Conservation (phyloP, 345 rosid species). For the Murraya paniculata region DNA sequence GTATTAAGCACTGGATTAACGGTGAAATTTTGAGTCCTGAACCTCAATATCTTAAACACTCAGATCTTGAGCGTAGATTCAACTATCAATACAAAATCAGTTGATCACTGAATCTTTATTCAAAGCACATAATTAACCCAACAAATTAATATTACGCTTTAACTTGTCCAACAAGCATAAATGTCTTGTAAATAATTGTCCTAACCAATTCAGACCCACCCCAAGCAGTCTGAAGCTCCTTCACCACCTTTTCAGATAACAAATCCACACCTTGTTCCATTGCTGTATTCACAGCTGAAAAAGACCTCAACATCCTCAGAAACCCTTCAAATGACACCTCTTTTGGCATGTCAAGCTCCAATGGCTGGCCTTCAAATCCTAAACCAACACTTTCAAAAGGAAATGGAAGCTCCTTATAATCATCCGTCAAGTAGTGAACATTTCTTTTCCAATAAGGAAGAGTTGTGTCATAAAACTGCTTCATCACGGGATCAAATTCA, state of each 20-base stretch:
- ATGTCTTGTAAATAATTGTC: constrained; percentile 43
- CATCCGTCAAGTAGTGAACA: constrained; percentile 27
- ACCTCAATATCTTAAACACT: too few species aligned
- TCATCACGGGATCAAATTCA: constrained; percentile 41
- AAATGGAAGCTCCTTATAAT: constrained; percentile 55
- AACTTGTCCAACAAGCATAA: constrained; percentile 59
- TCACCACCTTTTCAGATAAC: constrained; percentile 41
- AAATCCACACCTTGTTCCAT: constrained; percentile 59
- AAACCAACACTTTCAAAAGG: constrained; percentile 57
- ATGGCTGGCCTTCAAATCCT: constrained; percentile 56
- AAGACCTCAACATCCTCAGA: constrained; percentile 41
- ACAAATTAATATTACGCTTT: constrained; percentile 4
- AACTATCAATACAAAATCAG: too few species aligned
- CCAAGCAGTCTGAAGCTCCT: constrained; percentile 55
- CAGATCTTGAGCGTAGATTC: too few species aligned
- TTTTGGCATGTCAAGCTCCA: constrained; percentile 44
- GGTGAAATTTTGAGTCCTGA: too few species aligned
- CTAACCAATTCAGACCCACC: constrained; percentile 49
- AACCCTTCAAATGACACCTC: constrained; percentile 49
- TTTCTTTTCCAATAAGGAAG: constrained; percentile 44
- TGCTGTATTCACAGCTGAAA: constrained; percentile 47
- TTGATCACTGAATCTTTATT: too few species aligned
- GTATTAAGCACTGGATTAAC: too few species aligned
- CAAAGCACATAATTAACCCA: too few species aligned
- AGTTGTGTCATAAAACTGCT: constrained; percentile 40